These are phyloP conservation scores for Trypanosoma mega DNA, from an alignment of 208 protist genomes.

Conservation along the genomic window DNA sequence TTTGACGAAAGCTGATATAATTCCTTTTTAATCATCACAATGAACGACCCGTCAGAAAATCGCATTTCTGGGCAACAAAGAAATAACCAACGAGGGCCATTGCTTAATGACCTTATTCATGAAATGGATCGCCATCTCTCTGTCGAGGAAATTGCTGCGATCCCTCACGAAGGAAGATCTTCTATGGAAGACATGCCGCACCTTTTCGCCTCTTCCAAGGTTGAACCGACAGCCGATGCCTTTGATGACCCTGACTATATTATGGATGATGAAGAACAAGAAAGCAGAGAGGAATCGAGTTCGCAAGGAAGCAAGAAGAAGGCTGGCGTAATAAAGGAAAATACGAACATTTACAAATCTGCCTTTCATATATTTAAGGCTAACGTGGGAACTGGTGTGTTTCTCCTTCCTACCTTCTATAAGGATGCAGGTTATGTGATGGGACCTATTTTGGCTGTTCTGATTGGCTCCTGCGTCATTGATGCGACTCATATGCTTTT, in stretches of 20 bases:
- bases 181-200: too few relatives aligned
- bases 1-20: too few relatives aligned
- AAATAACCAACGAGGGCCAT: too few relatives aligned
- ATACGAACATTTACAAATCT: conserved; percentile 26
- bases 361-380: conserved; percentile 51
- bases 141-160: too few relatives aligned
- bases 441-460: conserved; percentile 18
- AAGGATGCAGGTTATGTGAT: conserved; percentile 26
- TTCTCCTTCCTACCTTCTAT: conserved; percentile 32
- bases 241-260: not conserved
- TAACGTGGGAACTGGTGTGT: conserved; percentile 35
- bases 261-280: not conserved
- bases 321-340: conserved; percentile 7
- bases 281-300: not conserved
- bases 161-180: too few relatives aligned
- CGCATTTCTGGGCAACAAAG: too few relatives aligned
- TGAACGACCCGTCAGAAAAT: too few relatives aligned
- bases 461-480: conserved; percentile 22
- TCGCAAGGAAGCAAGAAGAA: not conserved
- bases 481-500: conserved; percentile 31
- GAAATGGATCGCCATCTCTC: too few relatives aligned
- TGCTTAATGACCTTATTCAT: too few relatives aligned
- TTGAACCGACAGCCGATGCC: too few relatives aligned
- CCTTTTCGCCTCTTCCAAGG: too few relatives aligned
- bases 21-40: too few relatives aligned